Conservation (phyloP, 2,329 filamentous ascomycete genomes). For the Knufia fluminis region DNA sequence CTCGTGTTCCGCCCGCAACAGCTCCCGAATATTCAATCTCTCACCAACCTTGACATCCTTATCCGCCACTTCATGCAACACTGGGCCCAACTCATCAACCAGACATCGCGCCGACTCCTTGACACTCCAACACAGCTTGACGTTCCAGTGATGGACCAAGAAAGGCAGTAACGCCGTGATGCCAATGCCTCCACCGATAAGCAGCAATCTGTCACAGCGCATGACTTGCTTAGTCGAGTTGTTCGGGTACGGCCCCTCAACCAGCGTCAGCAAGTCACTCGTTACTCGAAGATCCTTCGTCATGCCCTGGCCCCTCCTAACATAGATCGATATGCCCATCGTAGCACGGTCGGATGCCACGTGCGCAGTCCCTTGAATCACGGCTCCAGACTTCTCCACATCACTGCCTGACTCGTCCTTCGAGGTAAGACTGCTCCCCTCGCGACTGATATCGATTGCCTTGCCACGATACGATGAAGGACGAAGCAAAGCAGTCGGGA, state of each 20-base stretch:
- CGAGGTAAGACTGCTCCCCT: no score
- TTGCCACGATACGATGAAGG: no score
- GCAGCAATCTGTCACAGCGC: slow-evolving; percentile 31
- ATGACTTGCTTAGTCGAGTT: slow-evolving; percentile 24
- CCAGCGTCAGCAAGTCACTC: slow-evolving; percentile 28
- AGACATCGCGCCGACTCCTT: slow-evolving; percentile 21
- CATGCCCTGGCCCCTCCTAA: slow-evolving; percentile 22
- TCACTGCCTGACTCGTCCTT: no score
- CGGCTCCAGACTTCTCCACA: not conserved
- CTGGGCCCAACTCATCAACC: slow-evolving; percentile 25
- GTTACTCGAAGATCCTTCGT: slow-evolving; percentile 27
- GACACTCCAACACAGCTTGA: slow-evolving; percentile 2
- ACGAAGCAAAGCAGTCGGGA: no score
- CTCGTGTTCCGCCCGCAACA: slow-evolving; percentile 25
- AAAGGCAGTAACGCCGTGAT: slow-evolving; percentile 38
- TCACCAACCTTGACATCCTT: slow-evolving; percentile 30
- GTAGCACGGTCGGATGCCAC: not conserved
- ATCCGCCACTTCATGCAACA: slow-evolving; percentile 25
- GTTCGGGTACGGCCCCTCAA: slow-evolving; percentile 35
- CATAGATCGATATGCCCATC: not conserved
- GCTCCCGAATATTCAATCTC: slow-evolving; percentile 28
- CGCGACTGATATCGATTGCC: no score
- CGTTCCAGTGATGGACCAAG: slow-evolving; percentile 25
- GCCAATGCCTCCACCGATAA: slow-evolving; percentile 42
- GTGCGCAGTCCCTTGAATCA: no score